Conservation (phyloP, 2,329 filamentous ascomycete species). For the Tolypocladium ophioglossoides region DNA sequence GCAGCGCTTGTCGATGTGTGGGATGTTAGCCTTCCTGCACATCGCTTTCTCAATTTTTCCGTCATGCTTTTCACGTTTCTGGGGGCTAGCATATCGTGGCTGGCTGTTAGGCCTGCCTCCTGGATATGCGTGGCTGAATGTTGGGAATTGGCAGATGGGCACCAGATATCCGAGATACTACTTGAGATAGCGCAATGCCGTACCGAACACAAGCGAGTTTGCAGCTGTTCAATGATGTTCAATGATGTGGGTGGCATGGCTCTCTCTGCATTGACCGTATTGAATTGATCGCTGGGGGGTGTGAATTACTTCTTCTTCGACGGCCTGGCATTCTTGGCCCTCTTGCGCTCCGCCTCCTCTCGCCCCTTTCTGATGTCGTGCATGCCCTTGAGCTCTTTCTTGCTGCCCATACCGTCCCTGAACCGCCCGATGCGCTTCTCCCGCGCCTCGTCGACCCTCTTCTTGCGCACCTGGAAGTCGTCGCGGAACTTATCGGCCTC, state of each 20-base stretch:
- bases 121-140: not conserved
- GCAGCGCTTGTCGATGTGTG: not conserved
- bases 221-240: not conserved
- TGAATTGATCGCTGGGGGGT: not conserved
- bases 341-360: conserved; percentile 63
- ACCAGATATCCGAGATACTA: not conserved
- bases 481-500: conserved; percentile 85
- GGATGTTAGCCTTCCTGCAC: not conserved
- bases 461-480: conserved; percentile 85
- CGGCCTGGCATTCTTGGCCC: conserved; percentile 82
- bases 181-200: not conserved
- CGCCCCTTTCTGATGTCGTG: conserved; percentile 81
- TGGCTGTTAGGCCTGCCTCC: not conserved
- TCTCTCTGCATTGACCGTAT: not conserved
- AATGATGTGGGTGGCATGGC: not conserved
- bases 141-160: not conserved
- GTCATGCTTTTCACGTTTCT: not conserved
- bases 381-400: conserved; percentile 65
- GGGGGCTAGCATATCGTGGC: not conserved
- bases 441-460: conserved; percentile 76
- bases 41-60: not conserved
- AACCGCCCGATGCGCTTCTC: conserved; percentile 72
- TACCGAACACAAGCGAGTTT: not conserved
- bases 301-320: conserved; percentile 39
- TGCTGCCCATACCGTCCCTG: conserved; percentile 63